Evolutionary conservation across 2,329 filamentous ascomycete species (phyloP).

Genomic region (Xenosphaeropsis pyriputrescens): DNA sequence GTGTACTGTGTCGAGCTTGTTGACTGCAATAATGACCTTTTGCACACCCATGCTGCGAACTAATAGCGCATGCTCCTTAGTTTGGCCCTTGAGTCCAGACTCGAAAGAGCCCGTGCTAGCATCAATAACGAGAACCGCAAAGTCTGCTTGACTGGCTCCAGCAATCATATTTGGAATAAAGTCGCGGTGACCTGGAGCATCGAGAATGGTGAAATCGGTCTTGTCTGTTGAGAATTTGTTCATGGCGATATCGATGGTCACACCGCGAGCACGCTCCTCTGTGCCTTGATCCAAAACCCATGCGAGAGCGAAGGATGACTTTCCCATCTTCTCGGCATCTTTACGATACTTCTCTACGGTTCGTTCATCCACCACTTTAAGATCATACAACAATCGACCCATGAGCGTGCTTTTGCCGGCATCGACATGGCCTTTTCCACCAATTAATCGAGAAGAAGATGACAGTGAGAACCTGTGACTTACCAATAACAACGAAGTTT

Average conservation of each 20-base stretch:
- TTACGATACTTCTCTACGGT: constrained; percentile 78
- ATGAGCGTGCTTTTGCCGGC: constrained; percentile 96
- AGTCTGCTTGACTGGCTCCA: constrained; percentile 88
- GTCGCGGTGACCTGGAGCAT: constrained; percentile 87
- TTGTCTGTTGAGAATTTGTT: constrained; percentile 85
- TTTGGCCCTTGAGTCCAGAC: constrained; percentile 84
- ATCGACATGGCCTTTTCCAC: constrained; percentile 68
- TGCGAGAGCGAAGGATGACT: constrained; percentile 87
- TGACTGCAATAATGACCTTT: constrained; percentile 77
- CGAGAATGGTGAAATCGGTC: constrained; percentile 83
- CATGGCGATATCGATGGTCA: constrained; percentile 93
- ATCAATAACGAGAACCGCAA: constrained; percentile 89
- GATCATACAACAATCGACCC: constrained; percentile 81
- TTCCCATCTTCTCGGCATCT: constrained; percentile 83
- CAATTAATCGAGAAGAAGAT: neutral
- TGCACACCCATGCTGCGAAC: constrained; percentile 85
- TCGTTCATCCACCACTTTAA: constrained; percentile 75
- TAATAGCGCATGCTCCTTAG: constrained; percentile 81
- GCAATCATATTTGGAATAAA: constrained; percentile 99
- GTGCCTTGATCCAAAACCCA: constrained; percentile 92
- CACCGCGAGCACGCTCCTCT: constrained; percentile 78
- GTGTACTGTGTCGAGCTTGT: constrained; percentile 78
- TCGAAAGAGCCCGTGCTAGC: constrained; percentile 85
- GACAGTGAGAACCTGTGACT: constrained; percentile 15
- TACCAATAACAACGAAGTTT: constrained; percentile 88